phyloP scores from a whole-genome alignment of 441 rosid species.

The Adansonia madagascariensis region DNA sequence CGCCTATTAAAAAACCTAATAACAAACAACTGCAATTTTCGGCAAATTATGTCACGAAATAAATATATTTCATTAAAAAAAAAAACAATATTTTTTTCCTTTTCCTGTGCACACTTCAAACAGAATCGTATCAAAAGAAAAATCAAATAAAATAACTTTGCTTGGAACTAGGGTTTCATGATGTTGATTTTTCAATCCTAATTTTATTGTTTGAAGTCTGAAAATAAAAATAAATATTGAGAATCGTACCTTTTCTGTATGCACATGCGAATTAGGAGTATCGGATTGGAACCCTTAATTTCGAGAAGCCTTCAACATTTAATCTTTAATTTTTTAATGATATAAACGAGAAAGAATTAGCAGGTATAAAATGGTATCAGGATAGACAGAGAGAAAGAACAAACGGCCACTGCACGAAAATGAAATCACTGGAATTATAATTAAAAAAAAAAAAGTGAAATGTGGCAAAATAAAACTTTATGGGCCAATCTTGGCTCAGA shows the following conservation, averaged over 20 bases:
- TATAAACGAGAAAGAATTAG: not conserved
- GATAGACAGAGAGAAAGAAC: too few relatives aligned
- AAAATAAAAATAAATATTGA: constrained; percentile 4
- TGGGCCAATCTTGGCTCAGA: not conserved
- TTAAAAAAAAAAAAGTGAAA: not conserved
- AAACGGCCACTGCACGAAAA: not conserved
- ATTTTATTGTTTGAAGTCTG: not conserved
- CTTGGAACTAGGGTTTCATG: constrained; percentile 1
- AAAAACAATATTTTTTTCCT: not conserved
- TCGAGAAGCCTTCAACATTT: not conserved
- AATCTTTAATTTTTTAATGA: not conserved
- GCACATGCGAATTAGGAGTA: not conserved
- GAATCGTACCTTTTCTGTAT: not conserved
- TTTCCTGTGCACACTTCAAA: not conserved
- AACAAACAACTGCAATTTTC: not conserved
- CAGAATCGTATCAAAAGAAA: not conserved
- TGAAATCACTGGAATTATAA: not conserved
- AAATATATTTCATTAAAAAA: not conserved
- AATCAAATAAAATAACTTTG: not conserved
- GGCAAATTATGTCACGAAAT: constrained; percentile 2
- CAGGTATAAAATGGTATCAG: too few relatives aligned
- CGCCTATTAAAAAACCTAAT: not conserved
- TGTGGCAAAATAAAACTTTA: not conserved
- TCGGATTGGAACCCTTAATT: not conserved
- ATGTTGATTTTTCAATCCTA: not conserved